Percentiles rank a stretch among this genome's conserved stretches.
phyloP scores from a whole-genome alignment of 176 grass and related monocot species.

The Bromus sterilis region DNA sequence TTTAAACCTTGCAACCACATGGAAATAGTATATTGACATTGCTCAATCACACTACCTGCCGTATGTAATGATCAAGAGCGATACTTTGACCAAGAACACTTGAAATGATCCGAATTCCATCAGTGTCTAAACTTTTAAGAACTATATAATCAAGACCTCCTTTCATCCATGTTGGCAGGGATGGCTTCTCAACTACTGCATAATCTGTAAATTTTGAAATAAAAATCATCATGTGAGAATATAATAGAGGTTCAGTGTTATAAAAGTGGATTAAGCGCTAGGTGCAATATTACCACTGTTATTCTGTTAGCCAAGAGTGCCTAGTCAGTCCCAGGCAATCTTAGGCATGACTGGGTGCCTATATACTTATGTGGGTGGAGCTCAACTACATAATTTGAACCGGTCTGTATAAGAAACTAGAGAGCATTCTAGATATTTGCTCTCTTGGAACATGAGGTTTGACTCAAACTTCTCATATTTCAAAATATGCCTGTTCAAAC shows the following conservation, averaged over 20 bases:
- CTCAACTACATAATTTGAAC: neutral
- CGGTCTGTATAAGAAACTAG: neutral
- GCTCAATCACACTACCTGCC: slow-evolving; percentile 46
- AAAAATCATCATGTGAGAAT: neutral
- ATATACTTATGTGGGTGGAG: neutral
- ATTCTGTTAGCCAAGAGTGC: neutral
- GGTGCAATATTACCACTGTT: neutral
- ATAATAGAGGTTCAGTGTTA: neutral
- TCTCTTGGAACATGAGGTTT: neutral
- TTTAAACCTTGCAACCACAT: neutral
- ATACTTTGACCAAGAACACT: slow-evolving; percentile 96
- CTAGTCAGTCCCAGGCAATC: neutral
- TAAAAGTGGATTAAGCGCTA: neutral
- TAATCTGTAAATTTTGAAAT: slow-evolving; percentile 53
- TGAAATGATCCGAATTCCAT: slow-evolving; percentile 77
- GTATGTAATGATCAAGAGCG: slow-evolving; percentile 89
- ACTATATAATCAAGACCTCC: slow-evolving; percentile 81
- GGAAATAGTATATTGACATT: neutral
- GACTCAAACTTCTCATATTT: neutral
- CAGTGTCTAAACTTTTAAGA: slow-evolving; percentile 85
- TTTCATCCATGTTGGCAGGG: slow-evolving; percentile 77
- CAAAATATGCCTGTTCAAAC: neutral
- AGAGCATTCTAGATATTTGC: neutral
- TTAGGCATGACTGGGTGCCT: too few relatives aligned
- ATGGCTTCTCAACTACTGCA: slow-evolving; percentile 81